Evolutionary conservation across 2,329 filamentous ascomycete genomes (phyloP).

Genomic region (Colletotrichum graminicola): DNA sequence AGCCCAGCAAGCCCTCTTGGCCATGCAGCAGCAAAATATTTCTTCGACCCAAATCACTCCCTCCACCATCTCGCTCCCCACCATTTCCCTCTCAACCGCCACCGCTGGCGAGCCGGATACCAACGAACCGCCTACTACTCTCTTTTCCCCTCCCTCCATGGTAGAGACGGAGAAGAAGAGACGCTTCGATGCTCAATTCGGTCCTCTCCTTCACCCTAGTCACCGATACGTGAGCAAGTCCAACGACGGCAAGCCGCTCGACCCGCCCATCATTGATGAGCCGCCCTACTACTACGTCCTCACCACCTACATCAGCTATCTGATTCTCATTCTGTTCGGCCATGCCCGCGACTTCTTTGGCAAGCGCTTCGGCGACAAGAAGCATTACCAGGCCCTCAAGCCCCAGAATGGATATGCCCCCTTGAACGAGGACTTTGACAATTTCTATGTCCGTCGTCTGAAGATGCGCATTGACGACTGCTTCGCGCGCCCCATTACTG

Average conservation of each 20-base stretch:
- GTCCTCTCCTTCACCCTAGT: constrained; percentile 80
- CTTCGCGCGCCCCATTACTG: constrained; percentile 91
- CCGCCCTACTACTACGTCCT: constrained; percentile 97
- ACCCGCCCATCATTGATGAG: constrained; percentile 90
- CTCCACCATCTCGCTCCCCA: constrained; percentile 83
- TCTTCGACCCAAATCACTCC: constrained; percentile 75
- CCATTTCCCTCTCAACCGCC: constrained; percentile 91
- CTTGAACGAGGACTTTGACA: constrained; percentile 98
- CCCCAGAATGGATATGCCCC: constrained; percentile 91
- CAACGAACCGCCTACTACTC: constrained; percentile 78
- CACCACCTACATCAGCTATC: constrained; percentile 98
- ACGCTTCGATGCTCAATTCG: constrained; percentile 90
- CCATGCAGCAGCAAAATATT: constrained; percentile 71
- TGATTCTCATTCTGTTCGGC: constrained; percentile 94
- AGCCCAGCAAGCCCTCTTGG: constrained; percentile 75
- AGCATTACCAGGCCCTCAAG: constrained; percentile 84
- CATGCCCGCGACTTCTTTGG: constrained; percentile 98
- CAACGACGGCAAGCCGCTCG: constrained; percentile 78
- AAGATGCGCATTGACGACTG: constrained; percentile 97
- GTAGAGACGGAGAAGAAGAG: constrained; percentile 82
- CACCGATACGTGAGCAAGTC: constrained; percentile 93
- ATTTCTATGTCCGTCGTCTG: constrained; percentile 93
- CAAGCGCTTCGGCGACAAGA: constrained; percentile 89
- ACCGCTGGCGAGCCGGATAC: constrained; percentile 79
- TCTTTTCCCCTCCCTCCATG: constrained; percentile 90